phyloP scores from a whole-genome alignment of 306 rosid species.

The Castanea sativa region DNA sequence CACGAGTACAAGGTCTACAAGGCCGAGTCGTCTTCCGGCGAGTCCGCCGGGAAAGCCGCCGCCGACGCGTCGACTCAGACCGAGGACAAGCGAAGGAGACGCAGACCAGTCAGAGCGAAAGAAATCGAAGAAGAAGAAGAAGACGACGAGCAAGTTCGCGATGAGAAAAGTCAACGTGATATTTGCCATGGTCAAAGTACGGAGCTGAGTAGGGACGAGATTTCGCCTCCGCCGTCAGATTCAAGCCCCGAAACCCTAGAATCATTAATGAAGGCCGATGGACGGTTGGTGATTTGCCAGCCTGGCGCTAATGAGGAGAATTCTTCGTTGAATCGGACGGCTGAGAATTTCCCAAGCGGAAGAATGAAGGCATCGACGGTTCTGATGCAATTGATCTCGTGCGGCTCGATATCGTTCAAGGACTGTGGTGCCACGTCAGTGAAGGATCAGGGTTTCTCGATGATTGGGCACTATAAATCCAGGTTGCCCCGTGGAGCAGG shows the following conservation, averaged over 20 bases:
- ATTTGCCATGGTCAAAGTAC: slow-evolving; percentile 41
- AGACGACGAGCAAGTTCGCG: neutral
- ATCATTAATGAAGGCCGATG: slow-evolving; percentile 76
- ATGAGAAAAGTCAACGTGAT: slow-evolving; percentile 19
- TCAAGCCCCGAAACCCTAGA: slow-evolving; percentile 94
- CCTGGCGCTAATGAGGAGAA: slow-evolving; percentile 15
- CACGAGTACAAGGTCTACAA: slow-evolving; percentile 90
- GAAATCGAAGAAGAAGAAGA: slow-evolving; percentile 35
- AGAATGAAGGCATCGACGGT: slow-evolving; percentile 78
- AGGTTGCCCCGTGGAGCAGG: slow-evolving; percentile 56
- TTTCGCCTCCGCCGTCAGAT: slow-evolving; percentile 97
- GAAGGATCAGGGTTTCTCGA: slow-evolving; percentile 60
- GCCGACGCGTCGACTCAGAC: slow-evolving; percentile 96
- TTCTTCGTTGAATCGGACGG: slow-evolving; percentile 33
- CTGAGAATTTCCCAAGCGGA: slow-evolving; percentile 48
- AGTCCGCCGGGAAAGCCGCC: slow-evolving; percentile 59
- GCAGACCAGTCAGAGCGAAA: slow-evolving; percentile 44
- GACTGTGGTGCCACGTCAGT: slow-evolving; percentile 48
- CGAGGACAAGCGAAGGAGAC: slow-evolving; percentile 68
- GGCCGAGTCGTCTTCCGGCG: slow-evolving; percentile 59
- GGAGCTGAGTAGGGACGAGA: slow-evolving; percentile 84
- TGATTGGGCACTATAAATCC: slow-evolving; percentile 60
- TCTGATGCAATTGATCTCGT: slow-evolving; percentile 71
- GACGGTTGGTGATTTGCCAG: slow-evolving; percentile 48
- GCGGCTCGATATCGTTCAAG: slow-evolving; percentile 86